These are phyloP conservation scores for Hortaea sp. DNA, from an alignment of 2,329 filamentous ascomycete species.

Conservation along the genomic window DNA sequence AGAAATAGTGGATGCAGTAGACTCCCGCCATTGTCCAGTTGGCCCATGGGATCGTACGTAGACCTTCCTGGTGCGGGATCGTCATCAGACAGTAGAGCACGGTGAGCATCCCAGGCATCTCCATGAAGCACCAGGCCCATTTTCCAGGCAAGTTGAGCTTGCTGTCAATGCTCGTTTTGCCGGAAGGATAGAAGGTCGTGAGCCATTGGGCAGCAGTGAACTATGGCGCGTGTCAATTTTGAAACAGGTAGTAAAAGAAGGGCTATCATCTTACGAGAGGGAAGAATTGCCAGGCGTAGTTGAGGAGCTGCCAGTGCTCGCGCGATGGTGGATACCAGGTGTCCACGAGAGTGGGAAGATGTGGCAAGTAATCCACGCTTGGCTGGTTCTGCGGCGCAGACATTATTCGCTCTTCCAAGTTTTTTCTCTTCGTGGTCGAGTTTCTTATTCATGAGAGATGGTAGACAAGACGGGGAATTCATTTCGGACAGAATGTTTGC, in stretches of 20 bases:
- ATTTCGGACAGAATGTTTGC: no score
- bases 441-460: no score
- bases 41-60: slow-evolving; percentile 58
- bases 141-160: slow-evolving; percentile 80
- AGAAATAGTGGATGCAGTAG: slow-evolving; percentile 75
- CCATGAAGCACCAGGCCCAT: slow-evolving; percentile 81
- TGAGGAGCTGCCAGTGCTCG: slow-evolving; percentile 40
- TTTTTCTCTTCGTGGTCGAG: no score
- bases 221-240: slow-evolving; percentile 35
- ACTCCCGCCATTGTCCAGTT: slow-evolving; percentile 66
- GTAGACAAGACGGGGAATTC: no score
- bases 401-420: not conserved
- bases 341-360: not conserved
- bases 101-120: slow-evolving; percentile 65
- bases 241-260: not conserved
- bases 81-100: slow-evolving; percentile 69
- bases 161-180: slow-evolving; percentile 74
- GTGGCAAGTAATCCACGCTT: not conserved
- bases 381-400: not conserved
- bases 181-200: slow-evolving; percentile 75
- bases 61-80: slow-evolving; percentile 49
- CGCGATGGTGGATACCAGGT: slow-evolving; percentile 38
- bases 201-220: slow-evolving; percentile 65
- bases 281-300: slow-evolving; percentile 39
- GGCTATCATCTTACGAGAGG: slow-evolving; percentile 32